Conservation (phyloP, 768 basidiomycete species). For the Mycena galopus region DNA sequence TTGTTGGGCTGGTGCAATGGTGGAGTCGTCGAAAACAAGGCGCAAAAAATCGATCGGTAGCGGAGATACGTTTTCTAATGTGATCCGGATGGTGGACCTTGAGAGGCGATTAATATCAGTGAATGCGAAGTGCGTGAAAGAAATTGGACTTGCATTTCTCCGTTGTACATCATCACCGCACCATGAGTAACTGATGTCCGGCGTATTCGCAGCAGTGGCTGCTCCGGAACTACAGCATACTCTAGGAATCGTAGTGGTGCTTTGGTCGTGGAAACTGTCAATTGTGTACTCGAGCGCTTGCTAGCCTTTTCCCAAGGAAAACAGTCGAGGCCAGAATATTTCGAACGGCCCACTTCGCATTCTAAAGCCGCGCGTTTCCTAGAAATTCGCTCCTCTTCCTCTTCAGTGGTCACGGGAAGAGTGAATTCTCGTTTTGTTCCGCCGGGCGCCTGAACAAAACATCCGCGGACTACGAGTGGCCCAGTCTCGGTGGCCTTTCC, state of each 20-base stretch:
- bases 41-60: conserved; percentile 89
- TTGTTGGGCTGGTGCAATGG: conserved; percentile 80
- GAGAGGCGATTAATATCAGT: conserved; percentile 27
- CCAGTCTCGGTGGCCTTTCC: conserved; percentile 79
- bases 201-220: conserved; percentile 89
- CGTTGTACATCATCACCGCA: conserved; percentile 94
- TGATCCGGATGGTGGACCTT: conserved; percentile 88
- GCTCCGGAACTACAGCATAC: conserved; percentile 87
- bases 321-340: conserved; percentile 80
- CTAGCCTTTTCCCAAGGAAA: conserved; percentile 69
- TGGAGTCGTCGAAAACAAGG: conserved; percentile 92
- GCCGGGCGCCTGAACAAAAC: conserved; percentile 80
- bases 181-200: conserved; percentile 93
- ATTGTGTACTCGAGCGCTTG: conserved; percentile 51
- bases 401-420: conserved; percentile 78
- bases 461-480: conserved; percentile 79
- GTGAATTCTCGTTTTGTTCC: conserved; percentile 79
- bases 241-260: conserved; percentile 71
- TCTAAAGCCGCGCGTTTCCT: conserved; percentile 70
- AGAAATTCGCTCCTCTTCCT: conserved; percentile 74
- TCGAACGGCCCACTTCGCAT: conserved; percentile 78
- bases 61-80: conserved; percentile 89
- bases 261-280: conserved; percentile 36
- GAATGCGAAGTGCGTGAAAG: not conserved
- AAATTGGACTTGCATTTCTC: conserved; percentile 77